Conservation (phyloP, 2,329 filamentous ascomycete species). For the Clonostachys byssicola region DNA sequence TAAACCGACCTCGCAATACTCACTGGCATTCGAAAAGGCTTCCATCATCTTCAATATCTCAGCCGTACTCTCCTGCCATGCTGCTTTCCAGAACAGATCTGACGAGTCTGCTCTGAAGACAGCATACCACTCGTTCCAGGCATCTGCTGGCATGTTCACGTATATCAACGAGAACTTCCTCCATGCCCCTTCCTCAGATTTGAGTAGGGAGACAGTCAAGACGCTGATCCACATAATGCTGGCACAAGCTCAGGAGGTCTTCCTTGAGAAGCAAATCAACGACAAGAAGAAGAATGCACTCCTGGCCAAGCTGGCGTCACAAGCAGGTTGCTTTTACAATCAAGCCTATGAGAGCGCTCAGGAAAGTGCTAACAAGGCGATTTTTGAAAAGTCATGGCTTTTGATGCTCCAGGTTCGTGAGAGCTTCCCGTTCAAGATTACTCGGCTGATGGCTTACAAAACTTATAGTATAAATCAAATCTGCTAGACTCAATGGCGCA, state of each 20-base stretch:
- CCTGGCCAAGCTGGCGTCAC: slow-evolving; percentile 87
- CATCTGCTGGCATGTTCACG: slow-evolving; percentile 97
- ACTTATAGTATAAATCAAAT: slow-evolving; percentile 64
- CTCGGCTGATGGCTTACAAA: background rate
- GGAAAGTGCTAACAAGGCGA: slow-evolving; percentile 83
- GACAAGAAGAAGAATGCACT: slow-evolving; percentile 92
- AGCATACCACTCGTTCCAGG: slow-evolving; percentile 97
- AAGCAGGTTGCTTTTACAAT: slow-evolving; percentile 81
- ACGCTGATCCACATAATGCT: slow-evolving; percentile 89
- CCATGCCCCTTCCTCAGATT: slow-evolving; percentile 91
- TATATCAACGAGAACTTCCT: slow-evolving; percentile 99
- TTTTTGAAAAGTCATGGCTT: slow-evolving; percentile 95
- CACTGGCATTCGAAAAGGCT: slow-evolving; percentile 94
- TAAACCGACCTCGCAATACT: slow-evolving; percentile 95
- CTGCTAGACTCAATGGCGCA: slow-evolving; percentile 84
- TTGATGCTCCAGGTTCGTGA: slow-evolving; percentile 68
- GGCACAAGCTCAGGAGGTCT: slow-evolving; percentile 95
- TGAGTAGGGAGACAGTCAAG: slow-evolving; percentile 94
- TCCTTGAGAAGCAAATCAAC: slow-evolving; percentile 90
- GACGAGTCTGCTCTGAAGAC: slow-evolving; percentile 94
- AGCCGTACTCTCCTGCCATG: slow-evolving; percentile 92
- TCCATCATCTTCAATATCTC: slow-evolving; percentile 99
- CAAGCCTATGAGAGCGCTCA: slow-evolving; percentile 88
- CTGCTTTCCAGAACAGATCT: slow-evolving; percentile 84
- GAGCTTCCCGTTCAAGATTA: background rate